Evolutionary conservation across 2,329 filamentous ascomycete species (phyloP).

Genomic region (Furcasterigmium furcatum): DNA sequence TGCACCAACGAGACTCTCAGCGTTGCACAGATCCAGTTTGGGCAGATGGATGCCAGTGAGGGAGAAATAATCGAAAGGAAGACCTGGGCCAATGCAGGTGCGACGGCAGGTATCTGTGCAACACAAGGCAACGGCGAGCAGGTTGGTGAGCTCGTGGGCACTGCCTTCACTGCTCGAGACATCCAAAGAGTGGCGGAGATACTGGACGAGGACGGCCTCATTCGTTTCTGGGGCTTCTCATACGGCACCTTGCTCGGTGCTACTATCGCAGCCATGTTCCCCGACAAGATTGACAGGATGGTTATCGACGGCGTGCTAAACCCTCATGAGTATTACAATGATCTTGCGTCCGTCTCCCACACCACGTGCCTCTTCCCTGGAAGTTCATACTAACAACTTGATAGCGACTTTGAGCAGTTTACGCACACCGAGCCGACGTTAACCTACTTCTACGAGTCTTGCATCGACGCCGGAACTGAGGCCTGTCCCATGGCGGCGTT

Average conservation of each 20-base stretch:
- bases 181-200: slow-evolving; percentile 35
- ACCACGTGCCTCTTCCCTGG: no score
- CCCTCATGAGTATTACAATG: no score
- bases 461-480: slow-evolving; percentile 15
- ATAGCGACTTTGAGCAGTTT: slow-evolving; percentile 20
- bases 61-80: no score
- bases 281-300: slow-evolving; percentile 31
- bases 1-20: no score
- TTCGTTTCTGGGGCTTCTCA: slow-evolving; percentile 32
- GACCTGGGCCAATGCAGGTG: no score
- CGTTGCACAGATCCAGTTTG: no score
- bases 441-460: slow-evolving; percentile 19
- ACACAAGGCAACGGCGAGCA: slow-evolving; percentile 14
- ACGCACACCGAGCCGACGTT: slow-evolving; percentile 20
- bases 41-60: no score
- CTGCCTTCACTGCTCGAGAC: slow-evolving; percentile 39
- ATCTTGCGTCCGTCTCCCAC: not conserved
- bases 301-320: slow-evolving; percentile 29
- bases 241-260: slow-evolving; percentile 27
- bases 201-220: slow-evolving; percentile 32
- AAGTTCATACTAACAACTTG: no score
- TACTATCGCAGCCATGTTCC: slow-evolving; percentile 37
- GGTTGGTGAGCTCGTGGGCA: slow-evolving; percentile 31
- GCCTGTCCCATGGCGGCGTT: slow-evolving; percentile 21
- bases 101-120: no score